Percentiles rank a stretch among this genome's conserved stretches.
These are phyloP conservation scores for Globisporangium carolinianum DNA, from an alignment of 352 stramenopile species.

Conservation along the genomic window DNA sequence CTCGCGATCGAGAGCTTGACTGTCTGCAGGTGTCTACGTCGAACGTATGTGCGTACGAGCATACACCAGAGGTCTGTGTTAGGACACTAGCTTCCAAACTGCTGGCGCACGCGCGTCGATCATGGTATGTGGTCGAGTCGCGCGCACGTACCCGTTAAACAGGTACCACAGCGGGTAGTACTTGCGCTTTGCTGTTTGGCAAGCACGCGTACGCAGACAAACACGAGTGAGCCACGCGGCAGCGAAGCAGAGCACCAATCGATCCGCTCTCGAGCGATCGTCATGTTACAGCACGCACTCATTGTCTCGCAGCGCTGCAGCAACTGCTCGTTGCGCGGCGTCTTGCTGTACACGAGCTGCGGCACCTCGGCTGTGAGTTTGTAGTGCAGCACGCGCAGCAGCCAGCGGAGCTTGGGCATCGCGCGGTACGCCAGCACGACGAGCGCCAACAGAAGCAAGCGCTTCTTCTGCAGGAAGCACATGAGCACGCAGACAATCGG, in stretches of 20 bases:
- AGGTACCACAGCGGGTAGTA: slow-evolving; percentile 54
- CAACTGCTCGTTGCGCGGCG: slow-evolving; percentile 30
- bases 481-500: too few species aligned
- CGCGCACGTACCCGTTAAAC: slow-evolving; percentile 32
- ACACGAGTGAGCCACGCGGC: too few species aligned
- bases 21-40: slow-evolving; percentile 43
- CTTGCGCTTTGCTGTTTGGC: slow-evolving; percentile 28
- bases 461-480: not conserved
- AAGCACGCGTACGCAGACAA: not conserved
- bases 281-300: slow-evolving; percentile 18
- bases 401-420: not conserved
- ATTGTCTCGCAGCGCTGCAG: slow-evolving; percentile 34
- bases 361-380: slow-evolving; percentile 23
- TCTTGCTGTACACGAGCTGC: slow-evolving; percentile 30
- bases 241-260: too few species aligned
- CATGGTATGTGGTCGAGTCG: not conserved
- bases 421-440: not conserved
- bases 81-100: too few species aligned
- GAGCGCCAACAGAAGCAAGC: not conserved
- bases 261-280: too few species aligned
- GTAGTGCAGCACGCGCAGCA: slow-evolving; percentile 14
- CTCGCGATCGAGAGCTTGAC: slow-evolving; percentile 32
- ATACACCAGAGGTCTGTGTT: too few species aligned
- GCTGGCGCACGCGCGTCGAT: too few species aligned
- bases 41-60: too few species aligned